Evolutionary conservation across 2,329 filamentous ascomycete genomes (phyloP).

Genomic region (Pestalotiopsis fici): DNA sequence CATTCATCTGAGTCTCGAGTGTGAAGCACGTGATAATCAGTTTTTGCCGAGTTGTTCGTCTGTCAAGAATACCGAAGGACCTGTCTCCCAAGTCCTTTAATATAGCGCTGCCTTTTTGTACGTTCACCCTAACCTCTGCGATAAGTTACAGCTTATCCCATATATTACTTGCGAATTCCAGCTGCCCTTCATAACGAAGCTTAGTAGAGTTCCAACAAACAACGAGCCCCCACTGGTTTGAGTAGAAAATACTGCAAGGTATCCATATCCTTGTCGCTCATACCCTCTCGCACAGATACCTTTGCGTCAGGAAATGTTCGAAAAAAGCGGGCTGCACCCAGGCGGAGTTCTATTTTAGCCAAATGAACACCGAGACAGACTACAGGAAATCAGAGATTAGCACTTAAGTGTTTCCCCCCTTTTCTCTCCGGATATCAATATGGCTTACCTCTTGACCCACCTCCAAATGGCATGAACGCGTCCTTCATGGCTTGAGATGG

Average conservation of each 20-base stretch:
- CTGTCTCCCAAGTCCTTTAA: no score
- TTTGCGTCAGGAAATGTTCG: slow-evolving; percentile 39
- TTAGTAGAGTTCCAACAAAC: slow-evolving; percentile 25
- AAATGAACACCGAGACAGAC: slow-evolving; percentile 59
- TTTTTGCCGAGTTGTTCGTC: no score
- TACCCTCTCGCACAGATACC: slow-evolving; percentile 32
- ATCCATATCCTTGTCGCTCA: slow-evolving; percentile 37
- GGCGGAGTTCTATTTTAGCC: slow-evolving; percentile 55
- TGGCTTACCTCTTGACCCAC: slow-evolving; percentile 43
- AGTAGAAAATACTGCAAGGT: slow-evolving; percentile 33
- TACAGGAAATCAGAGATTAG: slow-evolving; percentile 11
- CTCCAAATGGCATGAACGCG: slow-evolving; percentile 53
- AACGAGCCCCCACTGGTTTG: slow-evolving; percentile 29
- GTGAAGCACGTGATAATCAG: no score
- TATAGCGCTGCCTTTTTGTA: no score
- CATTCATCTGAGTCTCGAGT: no score
- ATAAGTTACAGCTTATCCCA: no score
- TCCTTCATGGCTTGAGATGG: slow-evolving; percentile 43
- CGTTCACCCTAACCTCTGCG: no score
- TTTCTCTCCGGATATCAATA: no score
- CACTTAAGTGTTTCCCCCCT: no score
- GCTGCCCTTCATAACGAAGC: no score
- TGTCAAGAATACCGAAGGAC: no score
- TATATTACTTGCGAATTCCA: no score
- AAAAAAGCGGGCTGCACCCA: slow-evolving; percentile 54